Evolutionary conservation across 2,329 filamentous ascomycete species (phyloP), one percentile per base, ranked within the genome.

Genomic region (Verticillium zaregamsianum): DNA sequence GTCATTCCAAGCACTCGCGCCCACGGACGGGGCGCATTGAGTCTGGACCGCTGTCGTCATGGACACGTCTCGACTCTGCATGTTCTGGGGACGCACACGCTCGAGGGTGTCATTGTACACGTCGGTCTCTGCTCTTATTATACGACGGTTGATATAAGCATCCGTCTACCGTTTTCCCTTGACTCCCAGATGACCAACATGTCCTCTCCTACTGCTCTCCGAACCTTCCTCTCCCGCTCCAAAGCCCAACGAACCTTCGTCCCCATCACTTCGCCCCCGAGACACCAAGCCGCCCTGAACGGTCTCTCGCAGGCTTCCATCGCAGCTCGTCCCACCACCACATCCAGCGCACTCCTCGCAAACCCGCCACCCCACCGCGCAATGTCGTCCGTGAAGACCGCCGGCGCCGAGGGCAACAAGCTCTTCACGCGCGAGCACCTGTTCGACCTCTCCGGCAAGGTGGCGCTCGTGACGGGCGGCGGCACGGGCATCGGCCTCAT

Each of bases 401-500:
- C 66, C 12, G 63, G 61, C 56, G 55, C 65, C 33, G 65, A 68
- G 64, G 68, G 68, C 57, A 67, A 70, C 39, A 64, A 64, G 59
- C 64, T 70, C 56, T 74, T 80, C 63, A 72, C 72, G 17, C 70
- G 74, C 25, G 66, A 75, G 59, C 68, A 67, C 59, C 73, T 81
- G 35, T 81, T 80, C 61, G 70, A 80, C 66, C 72, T 80, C 35
- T 70, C 72, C 17, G 77, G 74, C 61, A 76, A 73, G 57, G 77
- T 81, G 1, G 79, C 79, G 40, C 76, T 82, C 15, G 74, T 82
- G 25, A 81, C 79, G 2, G 57, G 80, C 28, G 81, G 83, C 52
- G 83, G 83, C 35, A 84, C 87, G 61, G 87, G 87, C 31, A 88
- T 90, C 59, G 88, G 88, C 5, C 81, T 88, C 60, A 90, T 90